These are phyloP conservation scores for Dimargaris verticillata DNA, from an alignment of 192 early-diverging fungal species.

Conservation along the genomic window DNA sequence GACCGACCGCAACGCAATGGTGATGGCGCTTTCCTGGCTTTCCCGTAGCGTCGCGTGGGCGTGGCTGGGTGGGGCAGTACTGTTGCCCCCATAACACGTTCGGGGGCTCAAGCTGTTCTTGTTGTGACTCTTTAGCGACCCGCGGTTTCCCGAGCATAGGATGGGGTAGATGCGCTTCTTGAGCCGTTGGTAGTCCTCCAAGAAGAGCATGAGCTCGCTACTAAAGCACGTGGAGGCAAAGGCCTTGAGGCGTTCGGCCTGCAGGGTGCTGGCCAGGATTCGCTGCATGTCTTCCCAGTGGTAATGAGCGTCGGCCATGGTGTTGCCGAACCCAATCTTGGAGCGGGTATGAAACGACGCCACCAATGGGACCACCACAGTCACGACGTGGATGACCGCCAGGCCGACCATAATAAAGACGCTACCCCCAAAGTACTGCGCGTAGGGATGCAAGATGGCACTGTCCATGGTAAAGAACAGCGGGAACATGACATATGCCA, in stretches of 20 bases:
- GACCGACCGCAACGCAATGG: background rate
- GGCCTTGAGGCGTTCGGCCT: background rate
- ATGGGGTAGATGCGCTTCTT: background rate
- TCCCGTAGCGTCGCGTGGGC: background rate
- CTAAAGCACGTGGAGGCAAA: background rate
- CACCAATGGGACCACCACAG: background rate
- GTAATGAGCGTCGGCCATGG: background rate
- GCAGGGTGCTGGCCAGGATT: background rate
- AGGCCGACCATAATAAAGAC: background rate
- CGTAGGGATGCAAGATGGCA: background rate
- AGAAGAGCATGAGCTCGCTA: background rate
- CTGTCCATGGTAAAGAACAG: background rate
- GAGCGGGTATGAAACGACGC: background rate
- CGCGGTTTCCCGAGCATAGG: background rate
- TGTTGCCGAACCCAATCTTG: background rate
- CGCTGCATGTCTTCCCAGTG: background rate
- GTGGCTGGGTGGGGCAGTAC: background rate
- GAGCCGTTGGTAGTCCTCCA: slow-evolving; percentile 6
- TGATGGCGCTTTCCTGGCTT: background rate
- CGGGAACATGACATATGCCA: background rate
- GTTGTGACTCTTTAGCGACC: background rate
- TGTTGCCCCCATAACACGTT: background rate
- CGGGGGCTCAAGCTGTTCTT: background rate
- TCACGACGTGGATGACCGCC: background rate
- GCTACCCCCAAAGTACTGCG: background rate